These are phyloP conservation scores for Lactifluus pinguis DNA, from an alignment of 768 basidiomycete species.

Conservation along the genomic window DNA sequence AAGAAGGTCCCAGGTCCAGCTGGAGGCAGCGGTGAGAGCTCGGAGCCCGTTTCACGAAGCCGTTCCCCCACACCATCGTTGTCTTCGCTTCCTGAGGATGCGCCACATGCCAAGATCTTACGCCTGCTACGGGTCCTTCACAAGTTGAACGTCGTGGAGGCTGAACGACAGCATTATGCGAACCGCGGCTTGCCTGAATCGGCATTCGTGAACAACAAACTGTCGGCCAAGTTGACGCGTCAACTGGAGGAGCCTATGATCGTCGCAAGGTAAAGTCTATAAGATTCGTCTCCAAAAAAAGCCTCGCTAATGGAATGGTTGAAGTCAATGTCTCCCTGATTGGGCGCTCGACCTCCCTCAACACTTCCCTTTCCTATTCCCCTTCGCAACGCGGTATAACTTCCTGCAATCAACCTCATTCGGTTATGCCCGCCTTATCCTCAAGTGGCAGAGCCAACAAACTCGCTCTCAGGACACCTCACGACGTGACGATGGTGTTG, in stretches of 20 bases:
- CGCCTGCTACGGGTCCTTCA: slow-evolving; percentile 83
- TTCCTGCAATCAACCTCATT: slow-evolving; percentile 98
- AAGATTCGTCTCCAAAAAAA: neutral
- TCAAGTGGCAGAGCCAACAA: slow-evolving; percentile 92
- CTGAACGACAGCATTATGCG: slow-evolving; percentile 48
- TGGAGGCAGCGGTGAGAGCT: slow-evolving; percentile 31
- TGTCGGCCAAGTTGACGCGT: slow-evolving; percentile 94
- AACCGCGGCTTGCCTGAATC: slow-evolving; percentile 63
- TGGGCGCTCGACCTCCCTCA: slow-evolving; percentile 96
- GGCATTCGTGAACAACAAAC: slow-evolving; percentile 93
- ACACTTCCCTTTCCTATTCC: slow-evolving; percentile 98
- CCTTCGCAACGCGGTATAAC: slow-evolving; percentile 93
- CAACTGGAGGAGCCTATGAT: slow-evolving; percentile 99
- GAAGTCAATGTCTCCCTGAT: slow-evolving; percentile 88
- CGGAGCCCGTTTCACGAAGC: slow-evolving; percentile 40
- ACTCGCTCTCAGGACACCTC: slow-evolving; percentile 67
- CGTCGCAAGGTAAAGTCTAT: slow-evolving; percentile 70
- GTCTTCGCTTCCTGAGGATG: slow-evolving; percentile 75
- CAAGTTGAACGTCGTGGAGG: slow-evolving; percentile 67
- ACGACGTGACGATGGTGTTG: slow-evolving; percentile 82
- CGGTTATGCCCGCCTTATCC: slow-evolving; percentile 90
- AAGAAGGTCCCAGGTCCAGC: slow-evolving; percentile 84
- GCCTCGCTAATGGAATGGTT: neutral
- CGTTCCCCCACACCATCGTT: slow-evolving; percentile 59
- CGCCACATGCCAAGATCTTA: slow-evolving; percentile 83